phyloP scores from a whole-genome alignment of 2,329 filamentous ascomycete species.

The Alternaria postmessia region DNA sequence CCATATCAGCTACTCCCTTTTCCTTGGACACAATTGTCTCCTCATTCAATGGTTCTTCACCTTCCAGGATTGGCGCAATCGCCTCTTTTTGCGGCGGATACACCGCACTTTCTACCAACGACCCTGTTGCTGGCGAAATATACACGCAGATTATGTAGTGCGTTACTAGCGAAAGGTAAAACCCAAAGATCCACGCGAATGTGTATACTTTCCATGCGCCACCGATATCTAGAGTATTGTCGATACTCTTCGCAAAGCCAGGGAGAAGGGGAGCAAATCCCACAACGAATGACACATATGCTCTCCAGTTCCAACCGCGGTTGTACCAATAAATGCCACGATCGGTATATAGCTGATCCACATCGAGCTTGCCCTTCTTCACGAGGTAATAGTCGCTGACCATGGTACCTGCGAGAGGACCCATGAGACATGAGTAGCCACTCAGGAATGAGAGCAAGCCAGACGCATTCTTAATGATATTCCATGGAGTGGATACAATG shows the following conservation, averaged over 20 bases:
- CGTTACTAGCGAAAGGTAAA: slow-evolving; percentile 44
- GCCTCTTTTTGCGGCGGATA: slow-evolving; percentile 48
- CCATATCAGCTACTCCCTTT: slow-evolving; percentile 34
- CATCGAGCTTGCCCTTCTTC: slow-evolving; percentile 45
- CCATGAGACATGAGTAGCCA: slow-evolving; percentile 50
- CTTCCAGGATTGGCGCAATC: slow-evolving; percentile 28
- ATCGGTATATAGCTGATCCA: slow-evolving; percentile 45
- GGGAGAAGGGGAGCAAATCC: slow-evolving; percentile 49
- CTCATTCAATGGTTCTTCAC: slow-evolving; percentile 32
- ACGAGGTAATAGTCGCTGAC: slow-evolving; percentile 48
- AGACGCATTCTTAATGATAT: slow-evolving; percentile 49
- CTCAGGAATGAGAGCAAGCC: slow-evolving; percentile 47
- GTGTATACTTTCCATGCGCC: slow-evolving; percentile 54
- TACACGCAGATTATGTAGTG: slow-evolving; percentile 54
- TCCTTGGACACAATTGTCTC: slow-evolving; percentile 32
- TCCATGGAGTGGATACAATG: slow-evolving; percentile 47
- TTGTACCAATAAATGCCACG: slow-evolving; percentile 47
- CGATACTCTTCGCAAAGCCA: slow-evolving; percentile 52
- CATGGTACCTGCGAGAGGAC: slow-evolving; percentile 47
- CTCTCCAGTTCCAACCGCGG: slow-evolving; percentile 47
- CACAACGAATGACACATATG: slow-evolving; percentile 41
- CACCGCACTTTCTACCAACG: slow-evolving; percentile 49
- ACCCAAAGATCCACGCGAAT: slow-evolving; percentile 55
- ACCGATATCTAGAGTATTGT: slow-evolving; percentile 48
- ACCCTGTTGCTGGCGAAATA: slow-evolving; percentile 46